Conservation (phyloP, 106 monocot species). For the Ottelia alismoides region DNA sequence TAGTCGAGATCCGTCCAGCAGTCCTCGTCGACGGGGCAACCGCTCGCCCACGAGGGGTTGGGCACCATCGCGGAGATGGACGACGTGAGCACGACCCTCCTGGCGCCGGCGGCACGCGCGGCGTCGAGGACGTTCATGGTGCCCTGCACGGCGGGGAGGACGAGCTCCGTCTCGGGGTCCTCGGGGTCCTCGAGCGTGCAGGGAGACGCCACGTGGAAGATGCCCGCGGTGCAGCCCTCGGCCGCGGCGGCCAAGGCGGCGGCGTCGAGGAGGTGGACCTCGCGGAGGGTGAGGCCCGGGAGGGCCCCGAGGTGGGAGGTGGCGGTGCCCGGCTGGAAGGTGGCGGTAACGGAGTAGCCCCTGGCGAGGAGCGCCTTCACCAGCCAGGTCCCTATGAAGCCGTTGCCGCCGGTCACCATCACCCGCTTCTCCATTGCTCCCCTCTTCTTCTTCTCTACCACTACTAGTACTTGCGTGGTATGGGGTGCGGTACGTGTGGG, state of each 20-base stretch:
- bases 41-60: conserved; percentile 36
- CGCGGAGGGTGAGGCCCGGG: conserved; percentile 16
- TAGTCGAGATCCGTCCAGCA: conserved; percentile 67
- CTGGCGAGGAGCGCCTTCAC: conserved; percentile 14
- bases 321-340: conserved; percentile 26
- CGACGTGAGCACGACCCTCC: conserved; percentile 52
- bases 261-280: conserved; percentile 29
- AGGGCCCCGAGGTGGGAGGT: conserved; percentile 33
- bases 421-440: conserved; percentile 14
- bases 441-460: too few relatives aligned
- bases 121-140: conserved; percentile 66
- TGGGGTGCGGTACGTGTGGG: too few relatives aligned
- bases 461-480: too few relatives aligned
- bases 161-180: conserved; percentile 33
- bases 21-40: conserved; percentile 31
- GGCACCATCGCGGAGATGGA: conserved; percentile 64
- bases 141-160: conserved; percentile 51
- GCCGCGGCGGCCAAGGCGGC: conserved; percentile 19
- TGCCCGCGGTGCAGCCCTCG: conserved; percentile 23
- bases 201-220: conserved; percentile 53
- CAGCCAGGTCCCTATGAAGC: conserved; percentile 40
- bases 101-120: conserved; percentile 22
- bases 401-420: conserved; percentile 42
- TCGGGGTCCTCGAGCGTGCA: conserved; percentile 31
- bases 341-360: conserved; percentile 29